Evolutionary conservation across 176 grass and related monocot genomes (phyloP).

Genomic region (Poa pratensis): DNA sequence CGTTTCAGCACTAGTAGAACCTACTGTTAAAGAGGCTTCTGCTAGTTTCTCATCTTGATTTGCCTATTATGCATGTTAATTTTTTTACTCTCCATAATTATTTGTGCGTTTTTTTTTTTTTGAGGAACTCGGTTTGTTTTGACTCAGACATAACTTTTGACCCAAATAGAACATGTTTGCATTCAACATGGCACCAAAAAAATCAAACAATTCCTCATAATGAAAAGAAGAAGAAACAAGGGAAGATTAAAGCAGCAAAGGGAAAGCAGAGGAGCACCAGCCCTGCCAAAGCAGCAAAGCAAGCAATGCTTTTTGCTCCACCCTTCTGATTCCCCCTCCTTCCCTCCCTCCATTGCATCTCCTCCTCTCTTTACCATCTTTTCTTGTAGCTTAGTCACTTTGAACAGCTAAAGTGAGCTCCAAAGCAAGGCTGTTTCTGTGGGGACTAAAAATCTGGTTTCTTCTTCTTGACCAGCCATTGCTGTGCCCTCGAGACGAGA

Average conservation of each 20-base stretch:
- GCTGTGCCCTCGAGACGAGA: slow-evolving; percentile 32
- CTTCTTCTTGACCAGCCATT: slow-evolving; percentile 47
- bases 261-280: slow-evolving; percentile 27
- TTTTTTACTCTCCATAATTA: background rate
- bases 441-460: background rate
- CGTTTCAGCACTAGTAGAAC: background rate
- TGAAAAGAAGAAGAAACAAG: slow-evolving; percentile 22
- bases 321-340: slow-evolving; percentile 35
- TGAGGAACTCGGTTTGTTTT: background rate
- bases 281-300: slow-evolving; percentile 46
- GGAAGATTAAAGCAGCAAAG: slow-evolving; percentile 24
- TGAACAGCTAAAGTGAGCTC: slow-evolving; percentile 58
- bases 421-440: slow-evolving; percentile 53
- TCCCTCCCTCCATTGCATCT: slow-evolving; percentile 13
- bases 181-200: slow-evolving; percentile 19
- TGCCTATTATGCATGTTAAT: no score
- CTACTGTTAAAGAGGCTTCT: background rate
- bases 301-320: slow-evolving; percentile 34
- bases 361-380: slow-evolving; percentile 64
- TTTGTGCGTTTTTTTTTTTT: background rate
- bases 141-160: background rate
- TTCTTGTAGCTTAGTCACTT: slow-evolving; percentile 50
- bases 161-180: background rate
- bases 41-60: no score
- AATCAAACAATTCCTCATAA: background rate